phyloP scores from a whole-genome alignment of 2,329 filamentous ascomycete species.

The Neospermospora avenae region DNA sequence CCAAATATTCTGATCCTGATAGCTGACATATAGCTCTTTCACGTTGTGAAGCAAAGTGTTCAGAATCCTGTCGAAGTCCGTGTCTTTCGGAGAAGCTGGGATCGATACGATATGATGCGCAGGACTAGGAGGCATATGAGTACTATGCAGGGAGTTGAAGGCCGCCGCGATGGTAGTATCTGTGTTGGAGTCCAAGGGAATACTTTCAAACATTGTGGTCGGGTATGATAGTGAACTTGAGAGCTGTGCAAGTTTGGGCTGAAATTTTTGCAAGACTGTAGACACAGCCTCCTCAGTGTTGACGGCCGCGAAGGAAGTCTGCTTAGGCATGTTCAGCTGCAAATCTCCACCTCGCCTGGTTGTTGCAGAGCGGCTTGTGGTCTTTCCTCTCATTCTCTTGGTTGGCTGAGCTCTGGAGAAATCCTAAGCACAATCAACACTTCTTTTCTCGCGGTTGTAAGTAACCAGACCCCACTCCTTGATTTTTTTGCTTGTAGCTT shows the following conservation, averaged over 20 bases:
- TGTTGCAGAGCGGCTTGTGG: background rate
- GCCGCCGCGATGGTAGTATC: background rate
- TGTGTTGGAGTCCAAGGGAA: background rate
- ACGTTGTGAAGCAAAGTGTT: slow-evolving; percentile 27
- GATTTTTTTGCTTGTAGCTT: background rate
- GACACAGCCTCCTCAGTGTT: background rate
- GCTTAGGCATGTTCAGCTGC: background rate
- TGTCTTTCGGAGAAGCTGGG: background rate
- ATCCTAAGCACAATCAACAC: background rate
- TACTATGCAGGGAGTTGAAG: background rate
- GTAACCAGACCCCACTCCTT: background rate
- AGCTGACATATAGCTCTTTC: slow-evolving; percentile 2
- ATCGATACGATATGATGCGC: background rate
- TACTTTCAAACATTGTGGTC: background rate
- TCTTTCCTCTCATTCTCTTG: background rate
- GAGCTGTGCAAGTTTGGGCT: background rate
- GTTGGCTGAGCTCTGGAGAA: background rate
- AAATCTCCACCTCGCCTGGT: background rate
- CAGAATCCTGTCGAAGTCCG: background rate
- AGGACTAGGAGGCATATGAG: background rate
- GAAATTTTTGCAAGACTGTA: background rate
- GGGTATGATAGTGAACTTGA: background rate
- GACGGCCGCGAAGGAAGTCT: background rate
- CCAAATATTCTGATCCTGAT: slow-evolving; percentile 1
- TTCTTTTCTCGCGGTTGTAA: background rate